These are phyloP conservation scores for Clavulina sp. DNA, from an alignment of 768 basidiomycete genomes.

Conservation along the genomic window DNA sequence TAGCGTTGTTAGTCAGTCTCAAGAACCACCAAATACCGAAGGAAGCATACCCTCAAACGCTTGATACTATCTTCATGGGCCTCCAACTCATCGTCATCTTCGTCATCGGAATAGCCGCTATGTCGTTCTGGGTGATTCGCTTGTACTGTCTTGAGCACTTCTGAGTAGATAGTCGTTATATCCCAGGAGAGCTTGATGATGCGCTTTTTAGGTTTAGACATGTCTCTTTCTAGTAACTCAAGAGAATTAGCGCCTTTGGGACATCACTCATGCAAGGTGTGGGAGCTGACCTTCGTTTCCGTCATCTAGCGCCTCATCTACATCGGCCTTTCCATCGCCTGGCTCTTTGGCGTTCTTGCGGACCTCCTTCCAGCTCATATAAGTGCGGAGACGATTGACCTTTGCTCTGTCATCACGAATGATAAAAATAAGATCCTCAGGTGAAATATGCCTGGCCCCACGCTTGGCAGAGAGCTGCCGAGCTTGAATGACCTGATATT, in stretches of 20 bases:
- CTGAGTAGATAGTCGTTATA: constrained; percentile 77
- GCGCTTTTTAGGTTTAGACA: constrained; percentile 73
- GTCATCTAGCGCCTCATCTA: constrained; percentile 72
- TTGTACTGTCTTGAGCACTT: constrained; percentile 38
- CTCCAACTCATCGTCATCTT: constrained; percentile 91
- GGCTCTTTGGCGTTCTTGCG: constrained; percentile 88
- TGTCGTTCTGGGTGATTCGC: constrained; percentile 18
- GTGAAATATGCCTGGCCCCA: constrained; percentile 68
- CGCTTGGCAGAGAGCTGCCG: constrained; percentile 66
- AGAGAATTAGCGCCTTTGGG: not conserved
- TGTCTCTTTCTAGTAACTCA: constrained; percentile 15
- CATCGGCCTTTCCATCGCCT: constrained; percentile 60
- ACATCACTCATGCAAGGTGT: no score
- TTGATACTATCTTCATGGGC: constrained; percentile 89
- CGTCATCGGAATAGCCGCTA: constrained; percentile 71
- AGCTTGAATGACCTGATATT: constrained; percentile 60
- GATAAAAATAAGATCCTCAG: constrained; percentile 92
- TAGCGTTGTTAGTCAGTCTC: not conserved
- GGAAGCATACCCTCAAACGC: constrained; percentile 43
- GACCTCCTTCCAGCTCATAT: constrained; percentile 94
- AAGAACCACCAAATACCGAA: not conserved
- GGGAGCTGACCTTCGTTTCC: constrained; percentile 52
- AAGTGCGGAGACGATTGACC: constrained; percentile 82
- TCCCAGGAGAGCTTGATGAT: constrained; percentile 96
- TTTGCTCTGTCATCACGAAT: constrained; percentile 88